Evolutionary conservation across 2,329 filamentous ascomycete genomes (phyloP), one percentile per base, ranked within the genome.

Genomic region (Calcarisporium arbuscula): DNA sequence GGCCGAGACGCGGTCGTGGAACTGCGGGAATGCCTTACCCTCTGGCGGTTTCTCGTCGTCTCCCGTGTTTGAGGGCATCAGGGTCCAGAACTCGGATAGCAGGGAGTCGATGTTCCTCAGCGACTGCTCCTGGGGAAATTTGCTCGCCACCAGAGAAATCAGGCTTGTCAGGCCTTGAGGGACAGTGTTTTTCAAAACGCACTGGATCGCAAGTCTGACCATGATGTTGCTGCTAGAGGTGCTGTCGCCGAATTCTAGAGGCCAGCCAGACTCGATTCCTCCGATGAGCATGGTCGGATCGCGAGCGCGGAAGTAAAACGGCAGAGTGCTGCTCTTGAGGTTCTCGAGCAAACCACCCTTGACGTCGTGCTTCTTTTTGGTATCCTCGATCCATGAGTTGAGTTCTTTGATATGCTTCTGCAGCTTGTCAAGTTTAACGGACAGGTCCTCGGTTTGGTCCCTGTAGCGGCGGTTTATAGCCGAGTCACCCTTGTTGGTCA

Each of bases 211-310:
- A 2, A 19, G 19, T 15, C 45, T 37, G 4, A 46, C 28, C n/a
- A n/a, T n/a, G n/a, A n/a, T n/a, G n/a, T n/a, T n/a, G n/a, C n/a
- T n/a, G n/a, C n/a, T n/a, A 8, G 22, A 20, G 1, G 43, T 12
- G 1, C 34, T 44, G n/a, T 60, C 47, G 0, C 52, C 30, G 28
- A 48, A 66, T 30, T 67, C 63, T 1, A 28, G 15, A 0, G 57
- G 51, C 64, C 64, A 68, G 7, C 60, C 62, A 0, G 55, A 48
- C 3, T 48, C 35, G 3, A 67, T 45, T 3, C 57, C 57, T 0
- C 52, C 60, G 5, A 67, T 34, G 0, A 63, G 43, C 0, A 67
- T 20, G 1, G 61, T 65, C 0, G 64, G 64, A 32, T 67, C 64
- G 3, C 43, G 44, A 9, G 38, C 41, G 3, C 46, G 43, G 28